phyloP scores from a whole-genome alignment of 495 filamentous ascomycete species.

The Aspergillus cristatus region DNA sequence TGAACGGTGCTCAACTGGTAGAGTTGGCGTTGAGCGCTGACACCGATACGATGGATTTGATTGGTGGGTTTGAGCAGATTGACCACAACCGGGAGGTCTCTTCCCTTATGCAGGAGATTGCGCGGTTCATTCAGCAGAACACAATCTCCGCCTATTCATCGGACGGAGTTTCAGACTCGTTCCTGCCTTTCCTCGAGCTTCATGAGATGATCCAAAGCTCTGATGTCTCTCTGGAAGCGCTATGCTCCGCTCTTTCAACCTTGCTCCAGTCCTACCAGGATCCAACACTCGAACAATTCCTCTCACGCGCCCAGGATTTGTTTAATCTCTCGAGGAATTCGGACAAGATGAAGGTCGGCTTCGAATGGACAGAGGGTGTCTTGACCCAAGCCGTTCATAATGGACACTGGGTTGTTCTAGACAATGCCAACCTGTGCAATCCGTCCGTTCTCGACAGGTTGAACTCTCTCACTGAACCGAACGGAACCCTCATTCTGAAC shows the following conservation, averaged over 20 bases:
- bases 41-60: constrained; percentile 91
- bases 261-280: constrained; percentile 22
- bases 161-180: constrained; percentile 28
- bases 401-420: constrained; percentile 87
- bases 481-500: constrained; percentile 80
- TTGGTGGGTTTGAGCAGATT: constrained; percentile 93
- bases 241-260: constrained; percentile 24
- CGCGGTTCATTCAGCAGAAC: constrained; percentile 42
- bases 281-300: constrained; percentile 23
- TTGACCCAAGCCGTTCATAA: constrained; percentile 78
- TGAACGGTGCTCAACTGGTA: constrained; percentile 61
- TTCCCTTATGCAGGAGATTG: constrained; percentile 43
- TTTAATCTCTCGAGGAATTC: constrained; percentile 35
- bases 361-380: constrained; percentile 93
- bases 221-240: constrained; percentile 19
- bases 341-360: constrained; percentile 58
- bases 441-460: constrained; percentile 89
- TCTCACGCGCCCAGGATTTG: constrained; percentile 27
- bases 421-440: constrained; percentile 95
- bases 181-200: constrained; percentile 22
- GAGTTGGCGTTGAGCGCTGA: constrained; percentile 83
- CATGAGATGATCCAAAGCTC: constrained; percentile 24
- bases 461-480: constrained; percentile 88
- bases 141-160: constrained; percentile 41
- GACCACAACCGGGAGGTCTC: constrained; percentile 63